Conservation (phyloP, 805 yeast species). For the Saturnispora hagleri region DNA sequence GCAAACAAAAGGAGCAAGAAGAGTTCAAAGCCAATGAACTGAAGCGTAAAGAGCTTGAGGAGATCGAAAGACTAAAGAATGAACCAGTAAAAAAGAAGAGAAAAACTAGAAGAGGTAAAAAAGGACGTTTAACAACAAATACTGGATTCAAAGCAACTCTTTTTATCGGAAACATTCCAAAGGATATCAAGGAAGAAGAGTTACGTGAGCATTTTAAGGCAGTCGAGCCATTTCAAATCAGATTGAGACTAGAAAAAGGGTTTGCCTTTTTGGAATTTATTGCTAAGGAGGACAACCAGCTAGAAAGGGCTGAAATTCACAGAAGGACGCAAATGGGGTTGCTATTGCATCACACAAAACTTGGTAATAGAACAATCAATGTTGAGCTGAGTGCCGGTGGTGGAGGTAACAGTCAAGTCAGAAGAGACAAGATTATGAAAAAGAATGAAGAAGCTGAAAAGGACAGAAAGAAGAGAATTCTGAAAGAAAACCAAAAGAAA, state of each 20-base stretch:
- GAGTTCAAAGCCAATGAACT: slow-evolving; percentile 18
- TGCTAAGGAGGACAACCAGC: slow-evolving; percentile 24
- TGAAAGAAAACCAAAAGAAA: slow-evolving; percentile 35
- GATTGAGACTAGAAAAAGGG: slow-evolving; percentile 79
- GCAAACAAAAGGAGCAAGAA: slow-evolving; percentile 1
- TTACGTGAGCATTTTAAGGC: slow-evolving; percentile 64
- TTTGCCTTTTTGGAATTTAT: slow-evolving; percentile 87
- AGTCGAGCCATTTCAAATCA: slow-evolving; percentile 61
- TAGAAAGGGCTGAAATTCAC: slow-evolving; percentile 45
- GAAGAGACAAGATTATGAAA: slow-evolving; percentile 60
- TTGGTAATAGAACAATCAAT: slow-evolving; percentile 72
- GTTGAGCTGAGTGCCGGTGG: slow-evolving; percentile 98
- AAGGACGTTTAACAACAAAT: slow-evolving; percentile 30
- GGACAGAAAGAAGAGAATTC: slow-evolving; percentile 55
- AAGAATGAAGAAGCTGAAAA: slow-evolving; percentile 70
- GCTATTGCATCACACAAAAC: slow-evolving; percentile 65
- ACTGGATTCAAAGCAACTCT: slow-evolving; percentile 64
- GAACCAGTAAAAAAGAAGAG: slow-evolving; percentile 49
- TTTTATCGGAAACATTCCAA: slow-evolving; percentile 88
- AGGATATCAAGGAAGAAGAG: slow-evolving; percentile 52
- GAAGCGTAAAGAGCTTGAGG: slow-evolving; percentile 22
- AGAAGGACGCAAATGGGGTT: slow-evolving; percentile 78
- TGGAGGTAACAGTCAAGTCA: slow-evolving; percentile 75
- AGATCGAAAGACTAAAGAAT: slow-evolving; percentile 18
- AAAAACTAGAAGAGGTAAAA: slow-evolving; percentile 71